phyloP scores from a whole-genome alignment of 352 stramenopile genomes.

The Globisporangium cederbergense region DNA sequence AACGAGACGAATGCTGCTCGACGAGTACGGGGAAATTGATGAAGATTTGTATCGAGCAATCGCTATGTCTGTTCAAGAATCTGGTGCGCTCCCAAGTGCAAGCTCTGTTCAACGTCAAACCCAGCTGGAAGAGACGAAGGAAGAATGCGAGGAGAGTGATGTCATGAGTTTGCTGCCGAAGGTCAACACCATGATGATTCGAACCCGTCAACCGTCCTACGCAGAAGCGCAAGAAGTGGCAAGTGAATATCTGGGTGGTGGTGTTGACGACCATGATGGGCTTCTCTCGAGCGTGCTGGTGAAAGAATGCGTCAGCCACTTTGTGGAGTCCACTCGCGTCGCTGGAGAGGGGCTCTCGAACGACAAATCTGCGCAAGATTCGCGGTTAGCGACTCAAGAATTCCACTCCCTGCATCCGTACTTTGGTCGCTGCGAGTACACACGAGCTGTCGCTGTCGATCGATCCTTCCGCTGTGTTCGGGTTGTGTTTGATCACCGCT shows the following conservation, averaged over 20 bases:
- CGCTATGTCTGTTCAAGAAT: conserved; percentile 17
- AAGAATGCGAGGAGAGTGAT: conserved; percentile 22
- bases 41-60: conserved; percentile 18
- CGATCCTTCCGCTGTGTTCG: conserved; percentile 58
- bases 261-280: conserved; percentile 55
- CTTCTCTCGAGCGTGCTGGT: conserved; percentile 73
- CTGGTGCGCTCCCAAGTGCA: neutral
- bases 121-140: conserved; percentile 32
- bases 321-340: conserved; percentile 76
- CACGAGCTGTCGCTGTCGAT: conserved; percentile 47
- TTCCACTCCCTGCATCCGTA: conserved; percentile 86
- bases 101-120: neutral
- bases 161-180: conserved; percentile 1
- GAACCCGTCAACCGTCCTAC: conserved; percentile 49
- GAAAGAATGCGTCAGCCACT: conserved; percentile 83
- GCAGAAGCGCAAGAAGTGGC: conserved; percentile 59
- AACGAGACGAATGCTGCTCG: neutral
- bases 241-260: conserved; percentile 44
- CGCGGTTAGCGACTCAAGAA: conserved; percentile 31
- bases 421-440: conserved; percentile 79
- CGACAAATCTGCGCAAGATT: neutral
- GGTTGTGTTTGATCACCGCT: conserved; percentile 80
- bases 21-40: conserved; percentile 11
- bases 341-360: conserved; percentile 41
- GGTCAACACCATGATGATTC: conserved; percentile 2